These are phyloP conservation scores for Solidago caesia DNA, from an alignment of 129 eudicot genomes.

Conservation along the genomic window DNA sequence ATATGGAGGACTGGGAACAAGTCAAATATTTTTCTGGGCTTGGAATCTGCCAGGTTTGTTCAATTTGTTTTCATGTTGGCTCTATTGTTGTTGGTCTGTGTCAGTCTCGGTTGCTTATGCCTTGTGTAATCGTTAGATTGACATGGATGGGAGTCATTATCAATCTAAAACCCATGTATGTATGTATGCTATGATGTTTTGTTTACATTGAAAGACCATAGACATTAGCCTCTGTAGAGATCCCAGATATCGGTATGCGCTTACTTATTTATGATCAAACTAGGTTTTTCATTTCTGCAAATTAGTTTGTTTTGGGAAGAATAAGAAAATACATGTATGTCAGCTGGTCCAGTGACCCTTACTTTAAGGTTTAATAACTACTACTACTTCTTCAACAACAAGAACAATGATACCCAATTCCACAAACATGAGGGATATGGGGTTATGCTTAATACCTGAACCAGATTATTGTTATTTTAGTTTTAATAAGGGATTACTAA, in stretches of 20 bases:
- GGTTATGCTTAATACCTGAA: too few species aligned
- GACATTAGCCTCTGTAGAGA: background rate
- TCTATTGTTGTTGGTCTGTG: background rate
- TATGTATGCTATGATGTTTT: background rate
- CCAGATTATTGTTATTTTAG: background rate
- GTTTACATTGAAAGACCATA: background rate
- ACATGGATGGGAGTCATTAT: background rate
- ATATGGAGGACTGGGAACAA: conserved; percentile 99
- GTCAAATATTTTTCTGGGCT: conserved; percentile 62
- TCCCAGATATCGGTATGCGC: background rate
- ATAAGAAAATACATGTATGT: background rate
- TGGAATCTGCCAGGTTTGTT: conserved; percentile 84
- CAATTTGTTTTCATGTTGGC: conserved; percentile 9
- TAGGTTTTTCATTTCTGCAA: background rate
- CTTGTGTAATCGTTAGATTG: background rate
- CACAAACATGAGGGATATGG: too few species aligned
- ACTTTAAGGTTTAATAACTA: background rate
- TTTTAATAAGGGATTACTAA: background rate
- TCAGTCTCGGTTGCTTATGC: background rate
- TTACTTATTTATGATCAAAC: background rate
- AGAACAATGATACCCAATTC: too few species aligned
- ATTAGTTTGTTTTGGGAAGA: background rate
- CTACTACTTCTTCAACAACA: too few species aligned
- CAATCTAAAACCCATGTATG: too few species aligned
- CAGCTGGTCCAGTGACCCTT: background rate